Evolutionary conservation across 805 yeast species (phyloP), one percentile per base, ranked within the genome.

Genomic region (Blastobotrys mokoenaii): DNA sequence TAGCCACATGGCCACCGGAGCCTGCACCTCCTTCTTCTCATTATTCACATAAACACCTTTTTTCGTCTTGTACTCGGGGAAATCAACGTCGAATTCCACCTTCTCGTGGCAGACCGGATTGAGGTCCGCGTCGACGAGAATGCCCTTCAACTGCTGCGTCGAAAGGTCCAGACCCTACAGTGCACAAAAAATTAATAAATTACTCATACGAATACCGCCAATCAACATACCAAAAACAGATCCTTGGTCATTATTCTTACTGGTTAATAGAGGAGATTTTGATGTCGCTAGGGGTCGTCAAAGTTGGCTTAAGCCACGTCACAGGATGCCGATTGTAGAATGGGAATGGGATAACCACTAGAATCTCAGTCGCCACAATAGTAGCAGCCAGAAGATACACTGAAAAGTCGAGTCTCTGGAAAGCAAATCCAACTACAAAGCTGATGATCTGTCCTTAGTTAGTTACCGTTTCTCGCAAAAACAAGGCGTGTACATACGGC

Each of bases 1-100:
- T 35, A 88, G 67, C 94, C 95, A 89, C 87, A 87, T 81, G n/a
- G 70, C 74, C 11, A 88, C 93, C 0, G 96, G 95, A 6, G 93
- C 81, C 40, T 74, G 71, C 18, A 87, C 79, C 46, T 78, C 81
- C 10, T 82, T 81, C 1, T 73, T 67, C 12, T 65, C 67, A 1
- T 72, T 76, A 43, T 76, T 66, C 20, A 71, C 62, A 42, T 71
- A 68, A 8, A 88, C 96, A 33, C 96, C 96, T 56, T 86, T 84
- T 1, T 57, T 55, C n/a, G 88, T 76, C 6, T 74, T 70, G 60
- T 84, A 88, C 2, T 69, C 65, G 1, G 78, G 72, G 32, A 78
- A 71, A 40, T 77, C 84, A 15, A 64, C 61, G 52, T 85, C 95
- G 54, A 88, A 87, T 50, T 81, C 88, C 11, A 88, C 82, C 30